Percentiles rank a stretch among this genome's conserved stretches.
Evolutionary conservation across 1,139 yeast genomes (phyloP).

Genomic region (Pichia inconspicua): DNA sequence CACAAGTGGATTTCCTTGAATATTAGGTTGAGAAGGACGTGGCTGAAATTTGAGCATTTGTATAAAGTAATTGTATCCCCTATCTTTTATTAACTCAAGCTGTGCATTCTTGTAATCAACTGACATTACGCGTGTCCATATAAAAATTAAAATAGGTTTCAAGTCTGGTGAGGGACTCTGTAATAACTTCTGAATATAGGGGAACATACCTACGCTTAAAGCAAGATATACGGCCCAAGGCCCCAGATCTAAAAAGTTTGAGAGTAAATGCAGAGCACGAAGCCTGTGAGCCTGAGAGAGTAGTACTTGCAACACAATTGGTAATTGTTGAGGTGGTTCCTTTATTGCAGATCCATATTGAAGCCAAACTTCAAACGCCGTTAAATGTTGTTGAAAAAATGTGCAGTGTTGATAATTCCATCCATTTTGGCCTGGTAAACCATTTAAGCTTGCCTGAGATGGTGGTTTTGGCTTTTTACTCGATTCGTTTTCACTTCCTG

Average conservation of each 20-base stretch:
- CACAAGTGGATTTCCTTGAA: slow-evolving; percentile 12
- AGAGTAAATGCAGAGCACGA: slow-evolving; percentile 75
- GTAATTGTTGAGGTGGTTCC: slow-evolving; percentile 90
- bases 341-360: slow-evolving; percentile 80
- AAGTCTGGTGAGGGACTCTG: slow-evolving; percentile 96
- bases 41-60: slow-evolving; percentile 48
- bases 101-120: slow-evolving; percentile 88
- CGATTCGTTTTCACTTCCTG: not conserved
- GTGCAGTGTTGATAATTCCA: slow-evolving; percentile 76
- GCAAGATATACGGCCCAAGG: slow-evolving; percentile 97
- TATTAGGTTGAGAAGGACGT: slow-evolving; percentile 20
- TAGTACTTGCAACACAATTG: slow-evolving; percentile 86
- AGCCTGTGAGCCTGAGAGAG: slow-evolving; percentile 91
- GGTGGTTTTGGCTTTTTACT: not conserved
- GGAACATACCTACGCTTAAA: slow-evolving; percentile 89
- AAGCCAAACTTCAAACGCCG: slow-evolving; percentile 95
- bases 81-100: slow-evolving; percentile 84
- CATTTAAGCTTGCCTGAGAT: not conserved
- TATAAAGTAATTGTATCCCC: slow-evolving; percentile 82
- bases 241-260: slow-evolving; percentile 85
- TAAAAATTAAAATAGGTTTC: slow-evolving; percentile 87
- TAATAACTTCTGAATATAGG: slow-evolving; percentile 80
- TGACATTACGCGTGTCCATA: slow-evolving; percentile 98
- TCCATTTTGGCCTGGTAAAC: slow-evolving; percentile 9
- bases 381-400: slow-evolving; percentile 90